Evolutionary conservation across 371 early-diverging fungal genomes (phyloP).

Genomic region (Mortierella polycephala): DNA sequence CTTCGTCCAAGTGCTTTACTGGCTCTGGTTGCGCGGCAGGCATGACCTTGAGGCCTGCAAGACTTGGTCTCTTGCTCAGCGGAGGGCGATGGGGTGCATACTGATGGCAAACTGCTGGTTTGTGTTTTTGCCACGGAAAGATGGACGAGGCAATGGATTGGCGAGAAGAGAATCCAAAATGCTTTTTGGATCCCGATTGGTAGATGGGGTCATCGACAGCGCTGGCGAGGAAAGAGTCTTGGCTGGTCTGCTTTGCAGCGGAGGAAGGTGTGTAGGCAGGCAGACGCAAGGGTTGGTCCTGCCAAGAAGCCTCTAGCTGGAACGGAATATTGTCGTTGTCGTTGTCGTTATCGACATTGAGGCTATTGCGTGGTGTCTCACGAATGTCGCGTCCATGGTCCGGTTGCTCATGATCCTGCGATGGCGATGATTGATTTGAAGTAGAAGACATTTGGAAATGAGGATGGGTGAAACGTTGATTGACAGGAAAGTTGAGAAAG

Average conservation of each 20-base stretch:
- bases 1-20: constrained; percentile 13
- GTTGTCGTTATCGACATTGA: background rate
- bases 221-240: constrained; percentile 24
- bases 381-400: too few relatives aligned
- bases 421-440: background rate
- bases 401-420: too few relatives aligned
- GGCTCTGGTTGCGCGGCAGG: constrained; percentile 5
- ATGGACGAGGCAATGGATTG: constrained; percentile 26
- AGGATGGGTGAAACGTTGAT: background rate
- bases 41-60: constrained; percentile 25
- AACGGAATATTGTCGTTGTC: constrained; percentile 8
- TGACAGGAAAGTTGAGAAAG: background rate
- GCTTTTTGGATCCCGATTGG: constrained; percentile 22
- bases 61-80: constrained; percentile 26
- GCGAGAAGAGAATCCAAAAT: constrained; percentile 31
- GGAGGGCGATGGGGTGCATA: constrained; percentile 26
- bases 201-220: constrained; percentile 36
- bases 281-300: constrained; percentile 29
- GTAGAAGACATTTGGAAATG: background rate
- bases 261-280: constrained; percentile 42
- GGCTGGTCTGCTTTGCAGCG: constrained; percentile 14
- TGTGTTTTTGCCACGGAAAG: constrained; percentile 30
- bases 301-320: constrained; percentile 28
- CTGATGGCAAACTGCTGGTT: constrained; percentile 21
- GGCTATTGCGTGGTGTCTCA: background rate